Conservation (phyloP, 1,284 basidiomycete genomes). For the Peniophora sp. region DNA sequence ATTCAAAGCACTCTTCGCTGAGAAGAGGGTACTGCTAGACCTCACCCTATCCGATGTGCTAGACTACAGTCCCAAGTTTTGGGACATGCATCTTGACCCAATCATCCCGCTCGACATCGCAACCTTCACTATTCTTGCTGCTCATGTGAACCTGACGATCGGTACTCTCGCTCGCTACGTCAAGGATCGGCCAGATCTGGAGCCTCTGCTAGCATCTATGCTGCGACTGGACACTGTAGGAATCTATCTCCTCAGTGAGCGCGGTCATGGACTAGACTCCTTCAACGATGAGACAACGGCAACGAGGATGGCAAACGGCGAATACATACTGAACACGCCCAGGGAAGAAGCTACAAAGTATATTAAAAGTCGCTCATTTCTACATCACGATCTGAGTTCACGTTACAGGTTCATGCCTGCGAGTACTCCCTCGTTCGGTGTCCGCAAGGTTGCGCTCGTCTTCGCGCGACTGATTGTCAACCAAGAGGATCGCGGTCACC, state of each 20-base stretch:
- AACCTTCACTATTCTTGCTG: constrained; percentile 27
- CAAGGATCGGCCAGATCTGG: constrained; percentile 22
- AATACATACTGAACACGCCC: constrained; percentile 30
- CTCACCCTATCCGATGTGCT: constrained; percentile 27
- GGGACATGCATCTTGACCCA: constrained; percentile 32
- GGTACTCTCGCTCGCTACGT: constrained; percentile 33
- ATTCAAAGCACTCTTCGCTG: no score
- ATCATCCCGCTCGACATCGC: constrained; percentile 28
- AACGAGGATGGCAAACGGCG: constrained; percentile 23
- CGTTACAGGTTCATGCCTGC: constrained; percentile 36
- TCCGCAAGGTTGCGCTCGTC: constrained; percentile 27
- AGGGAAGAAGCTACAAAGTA: constrained; percentile 28
- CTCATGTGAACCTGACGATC: constrained; percentile 35
- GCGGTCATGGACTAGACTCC: constrained; percentile 35
- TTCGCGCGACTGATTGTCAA: constrained; percentile 25
- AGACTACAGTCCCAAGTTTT: constrained; percentile 28
- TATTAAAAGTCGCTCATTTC: constrained; percentile 9
- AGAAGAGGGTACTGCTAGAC: constrained; percentile 13
- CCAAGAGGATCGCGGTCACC: constrained; percentile 21
- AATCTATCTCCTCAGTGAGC: constrained; percentile 27
- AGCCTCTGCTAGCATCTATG: constrained; percentile 18
- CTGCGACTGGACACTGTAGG: constrained; percentile 18
- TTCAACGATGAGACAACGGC: constrained; percentile 33
- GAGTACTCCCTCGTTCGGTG: constrained; percentile 25
- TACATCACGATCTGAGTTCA: background rate